phyloP scores from a whole-genome alignment of 352 stramenopile genomes.

The Phytophthora sansomeana region DNA sequence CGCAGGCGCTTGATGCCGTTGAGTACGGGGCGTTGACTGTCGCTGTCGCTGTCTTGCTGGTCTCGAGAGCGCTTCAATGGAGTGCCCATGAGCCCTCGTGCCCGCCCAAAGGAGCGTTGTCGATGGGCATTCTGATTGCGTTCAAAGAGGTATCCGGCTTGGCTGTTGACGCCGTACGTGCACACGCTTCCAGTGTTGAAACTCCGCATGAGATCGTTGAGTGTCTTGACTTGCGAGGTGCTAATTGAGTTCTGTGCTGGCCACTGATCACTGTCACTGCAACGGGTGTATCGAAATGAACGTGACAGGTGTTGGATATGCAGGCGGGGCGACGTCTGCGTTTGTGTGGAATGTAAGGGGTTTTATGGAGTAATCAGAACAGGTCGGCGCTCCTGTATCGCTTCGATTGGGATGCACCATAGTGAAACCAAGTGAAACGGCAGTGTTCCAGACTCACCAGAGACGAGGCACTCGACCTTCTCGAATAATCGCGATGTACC shows the following conservation, averaged over 20 bases:
- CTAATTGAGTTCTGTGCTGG: slow-evolving; percentile 37
- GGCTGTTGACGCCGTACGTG: slow-evolving; percentile 47
- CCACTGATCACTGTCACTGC: background rate
- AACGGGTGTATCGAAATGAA: background rate
- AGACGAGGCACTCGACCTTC: slow-evolving; percentile 25
- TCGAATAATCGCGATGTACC: slow-evolving; percentile 38
- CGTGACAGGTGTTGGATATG: background rate
- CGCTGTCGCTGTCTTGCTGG: slow-evolving; percentile 21
- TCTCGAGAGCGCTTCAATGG: slow-evolving; percentile 55
- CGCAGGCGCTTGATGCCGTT: slow-evolving; percentile 80
- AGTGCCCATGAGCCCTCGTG: slow-evolving; percentile 28
- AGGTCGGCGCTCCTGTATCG: slow-evolving; percentile 31
- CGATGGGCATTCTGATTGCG: slow-evolving; percentile 48
- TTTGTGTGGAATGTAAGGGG: background rate
- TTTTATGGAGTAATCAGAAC: slow-evolving; percentile 20
- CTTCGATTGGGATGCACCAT: slow-evolving; percentile 3
- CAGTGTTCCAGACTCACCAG: slow-evolving; percentile 13
- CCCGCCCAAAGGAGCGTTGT: slow-evolving; percentile 59
- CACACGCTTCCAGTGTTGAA: slow-evolving; percentile 41
- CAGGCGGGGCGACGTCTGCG: slow-evolving; percentile 24
- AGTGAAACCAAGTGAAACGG: slow-evolving; percentile 5
- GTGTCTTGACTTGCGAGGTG: background rate
- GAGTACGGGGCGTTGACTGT: slow-evolving; percentile 41
- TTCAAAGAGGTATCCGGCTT: slow-evolving; percentile 54
- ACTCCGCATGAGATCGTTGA: slow-evolving; percentile 29